phyloP scores from a whole-genome alignment of 1,284 basidiomycete species.

The Xanthoconium separans region DNA sequence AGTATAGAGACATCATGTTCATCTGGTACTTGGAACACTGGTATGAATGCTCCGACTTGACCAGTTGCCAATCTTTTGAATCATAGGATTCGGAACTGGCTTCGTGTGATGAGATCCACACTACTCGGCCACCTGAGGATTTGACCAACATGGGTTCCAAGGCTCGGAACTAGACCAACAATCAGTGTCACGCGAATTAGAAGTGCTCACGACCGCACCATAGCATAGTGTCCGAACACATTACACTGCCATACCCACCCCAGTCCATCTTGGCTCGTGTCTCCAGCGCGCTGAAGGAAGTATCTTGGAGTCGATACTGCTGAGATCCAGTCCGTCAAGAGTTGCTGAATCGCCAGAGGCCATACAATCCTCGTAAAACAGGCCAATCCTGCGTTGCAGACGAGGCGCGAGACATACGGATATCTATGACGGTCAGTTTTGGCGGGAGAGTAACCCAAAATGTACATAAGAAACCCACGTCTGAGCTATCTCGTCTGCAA shows the following conservation, averaged over 20 bases:
- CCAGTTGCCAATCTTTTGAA: conserved; percentile 71
- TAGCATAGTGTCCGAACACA: conserved; percentile 77
- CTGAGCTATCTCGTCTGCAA: conserved; percentile 54
- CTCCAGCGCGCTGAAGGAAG: conserved; percentile 62
- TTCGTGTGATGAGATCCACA: conserved; percentile 83
- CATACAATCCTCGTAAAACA: conserved; percentile 64
- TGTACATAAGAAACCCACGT: conserved; percentile 43
- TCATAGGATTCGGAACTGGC: conserved; percentile 56
- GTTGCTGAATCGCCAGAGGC: conserved; percentile 47
- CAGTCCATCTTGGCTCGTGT: conserved; percentile 66
- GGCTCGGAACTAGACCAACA: conserved; percentile 52
- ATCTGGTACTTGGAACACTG: conserved; percentile 79
- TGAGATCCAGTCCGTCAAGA: conserved; percentile 46
- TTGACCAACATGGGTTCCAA: conserved; percentile 50
- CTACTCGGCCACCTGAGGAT: conserved; percentile 55
- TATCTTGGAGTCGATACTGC: conserved; percentile 60
- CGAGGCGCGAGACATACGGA: conserved; percentile 78
- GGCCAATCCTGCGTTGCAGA: conserved; percentile 81
- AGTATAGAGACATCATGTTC: conserved; percentile 63
- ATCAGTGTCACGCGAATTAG: conserved; percentile 11
- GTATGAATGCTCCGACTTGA: conserved; percentile 63
- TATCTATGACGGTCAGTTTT: conserved; percentile 49
- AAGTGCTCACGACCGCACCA: conserved; percentile 52
- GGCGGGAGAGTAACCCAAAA: background rate
- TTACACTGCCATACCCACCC: conserved; percentile 88